Evolutionary conservation across 805 yeast genomes (phyloP).

Genomic region (Candida montana): DNA sequence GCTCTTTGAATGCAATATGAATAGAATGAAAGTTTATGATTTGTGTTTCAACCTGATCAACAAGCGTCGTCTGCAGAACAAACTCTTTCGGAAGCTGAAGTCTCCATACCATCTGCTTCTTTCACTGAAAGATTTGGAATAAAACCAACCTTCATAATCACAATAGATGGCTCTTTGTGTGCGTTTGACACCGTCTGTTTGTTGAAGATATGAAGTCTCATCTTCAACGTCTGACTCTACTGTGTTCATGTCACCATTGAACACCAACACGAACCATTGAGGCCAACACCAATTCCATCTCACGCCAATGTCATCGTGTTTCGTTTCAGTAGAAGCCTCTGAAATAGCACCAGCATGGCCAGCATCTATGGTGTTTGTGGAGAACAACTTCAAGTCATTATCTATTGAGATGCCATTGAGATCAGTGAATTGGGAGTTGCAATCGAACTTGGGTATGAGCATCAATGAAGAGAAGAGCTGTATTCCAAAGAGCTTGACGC

Average conservation of each 20-base stretch:
- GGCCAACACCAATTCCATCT: constrained; percentile 67
- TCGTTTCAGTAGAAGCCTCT: too few relatives aligned
- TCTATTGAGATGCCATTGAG: constrained; percentile 11
- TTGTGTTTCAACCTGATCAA: constrained; percentile 44
- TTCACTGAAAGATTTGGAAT: constrained; percentile 46
- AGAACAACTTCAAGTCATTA: constrained; percentile 3
- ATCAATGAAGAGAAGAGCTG: constrained; percentile 44
- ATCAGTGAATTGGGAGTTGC: constrained; percentile 27
- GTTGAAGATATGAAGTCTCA: not conserved
- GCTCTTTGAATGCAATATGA: too few relatives aligned
- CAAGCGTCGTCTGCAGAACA: constrained; percentile 55
- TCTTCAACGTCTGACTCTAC: too few relatives aligned
- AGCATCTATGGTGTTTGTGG: constrained; percentile 2
- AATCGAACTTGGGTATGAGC: constrained; percentile 39
- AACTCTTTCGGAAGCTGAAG: constrained; percentile 39
- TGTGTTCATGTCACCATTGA: constrained; percentile 14
- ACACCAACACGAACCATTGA: constrained; percentile 70
- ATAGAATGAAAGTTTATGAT: not conserved
- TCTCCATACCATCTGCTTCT: constrained; percentile 58
- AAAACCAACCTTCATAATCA: constrained; percentile 85
- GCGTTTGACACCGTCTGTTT: not conserved
- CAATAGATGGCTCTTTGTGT: constrained; percentile 6
- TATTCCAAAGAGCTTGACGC: constrained; percentile 45
- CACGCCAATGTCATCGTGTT: constrained; percentile 16
- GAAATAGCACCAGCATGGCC: too few relatives aligned